Base-by-base conservation (phyloP, 2,329 filamentous ascomycete species). In the Aspergillus neotritici region DNA sequence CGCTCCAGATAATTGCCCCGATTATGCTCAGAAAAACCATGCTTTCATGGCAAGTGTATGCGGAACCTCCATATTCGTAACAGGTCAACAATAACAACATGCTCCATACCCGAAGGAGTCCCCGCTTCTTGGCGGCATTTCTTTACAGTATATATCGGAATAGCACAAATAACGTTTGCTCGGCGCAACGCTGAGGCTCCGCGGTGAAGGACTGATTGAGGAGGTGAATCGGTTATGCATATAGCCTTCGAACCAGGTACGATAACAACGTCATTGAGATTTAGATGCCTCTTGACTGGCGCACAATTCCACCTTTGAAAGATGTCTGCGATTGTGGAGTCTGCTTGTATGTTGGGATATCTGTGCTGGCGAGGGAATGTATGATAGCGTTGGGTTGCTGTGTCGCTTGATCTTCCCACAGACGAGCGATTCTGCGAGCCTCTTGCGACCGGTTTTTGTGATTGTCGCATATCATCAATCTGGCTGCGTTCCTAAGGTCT, bases 401-500 rank as follows among this genome's bases (percentile, higher is more conserved):
- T 16, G 34, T 34, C 37, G 40, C 40, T 37, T 43, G 6, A 33
- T 37, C 34, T 43, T 43, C 34, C 34, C 14, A 37, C 28, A 5
- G 34, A 32, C 40, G 29, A 33, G 40, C 9, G 17, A 43, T 28
- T 31, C 34, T 38, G 15, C 29, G 1, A 25, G 34, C 34, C 34
- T 43, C 40, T 37, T 9, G 32, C 28, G 37, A 17, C n/a, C n/a
- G 17, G 28, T 43, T 31, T 37, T 34, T 10, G n/a, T 43, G 34
- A 30, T 43, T 37, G 16, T 31, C 12, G 34, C 40, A 43, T 37
- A 29, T 38, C 40, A 37, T 43, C 40, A 37, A 34, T 34, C 34
- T 43, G 34, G 40, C 40, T 43, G 40, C 29, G 17, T 43, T 43
- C 29, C 28, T 37, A 16, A 43, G 29, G 34, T 37, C 21, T 43